These are phyloP conservation scores for Penicillium paxilli DNA, from an alignment of 495 filamentous ascomycete species.

Conservation along the genomic window DNA sequence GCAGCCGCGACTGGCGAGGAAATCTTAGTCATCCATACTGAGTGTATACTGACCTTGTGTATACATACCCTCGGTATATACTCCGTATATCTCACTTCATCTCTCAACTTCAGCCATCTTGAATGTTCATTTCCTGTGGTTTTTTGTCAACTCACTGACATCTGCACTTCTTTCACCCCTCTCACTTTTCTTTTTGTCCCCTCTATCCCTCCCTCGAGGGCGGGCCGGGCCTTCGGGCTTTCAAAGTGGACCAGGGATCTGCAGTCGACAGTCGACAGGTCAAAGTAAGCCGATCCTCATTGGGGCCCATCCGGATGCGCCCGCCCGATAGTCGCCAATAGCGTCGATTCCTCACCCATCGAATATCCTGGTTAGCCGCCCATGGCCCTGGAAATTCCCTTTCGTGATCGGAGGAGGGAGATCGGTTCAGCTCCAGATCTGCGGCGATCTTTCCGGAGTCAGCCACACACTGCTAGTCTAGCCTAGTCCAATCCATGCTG, in stretches of 20 bases:
- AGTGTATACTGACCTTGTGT: too few species aligned
- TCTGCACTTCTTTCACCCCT: too few species aligned
- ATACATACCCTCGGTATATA: too few species aligned
- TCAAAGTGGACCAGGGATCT: slow-evolving; percentile 29
- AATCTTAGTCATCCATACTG: too few species aligned
- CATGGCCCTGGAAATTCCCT: slow-evolving; percentile 35
- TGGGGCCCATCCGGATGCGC: slow-evolving; percentile 18
- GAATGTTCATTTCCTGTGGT: too few species aligned
- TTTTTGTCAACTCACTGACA: too few species aligned
- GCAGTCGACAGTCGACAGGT: slow-evolving; percentile 28
- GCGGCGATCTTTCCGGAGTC: background rate
- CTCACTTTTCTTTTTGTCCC: too few species aligned
- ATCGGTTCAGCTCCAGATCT: slow-evolving; percentile 19
- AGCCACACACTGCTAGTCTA: background rate
- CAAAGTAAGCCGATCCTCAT: slow-evolving; percentile 15
- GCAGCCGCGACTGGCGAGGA: slow-evolving; percentile 37
- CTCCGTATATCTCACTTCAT: too few species aligned
- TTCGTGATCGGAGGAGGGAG: too few species aligned
- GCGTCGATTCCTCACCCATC: slow-evolving; percentile 23
- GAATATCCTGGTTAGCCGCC: slow-evolving; percentile 41
- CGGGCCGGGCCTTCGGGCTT: slow-evolving; percentile 32
- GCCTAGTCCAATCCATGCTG: too few species aligned
- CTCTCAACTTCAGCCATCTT: too few species aligned
- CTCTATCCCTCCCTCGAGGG: slow-evolving; percentile 23
- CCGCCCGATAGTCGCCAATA: slow-evolving; percentile 33